phyloP scores from a whole-genome alignment of 352 stramenopile genomes.

The Globisporangium orthogonon region DNA sequence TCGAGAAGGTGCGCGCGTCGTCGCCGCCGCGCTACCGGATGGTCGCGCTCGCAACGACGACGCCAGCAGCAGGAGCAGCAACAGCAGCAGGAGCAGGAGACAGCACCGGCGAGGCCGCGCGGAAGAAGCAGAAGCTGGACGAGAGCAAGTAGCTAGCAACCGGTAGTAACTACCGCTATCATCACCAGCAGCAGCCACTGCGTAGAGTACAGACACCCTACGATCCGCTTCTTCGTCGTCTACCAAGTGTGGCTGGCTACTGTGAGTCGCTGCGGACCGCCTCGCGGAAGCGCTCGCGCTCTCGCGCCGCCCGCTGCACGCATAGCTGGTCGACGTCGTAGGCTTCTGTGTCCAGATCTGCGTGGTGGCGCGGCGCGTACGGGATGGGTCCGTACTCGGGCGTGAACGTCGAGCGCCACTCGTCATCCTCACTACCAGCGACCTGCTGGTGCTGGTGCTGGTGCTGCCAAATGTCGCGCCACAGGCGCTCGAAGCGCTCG shows the following conservation, averaged over 20 bases:
- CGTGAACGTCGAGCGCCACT: constrained; percentile 47
- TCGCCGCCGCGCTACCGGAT: constrained; percentile 23
- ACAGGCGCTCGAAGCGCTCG: constrained; percentile 50
- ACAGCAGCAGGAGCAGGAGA: background rate
- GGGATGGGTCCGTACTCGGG: constrained; percentile 66
- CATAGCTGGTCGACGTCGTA: constrained; percentile 53
- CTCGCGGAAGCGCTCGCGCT: constrained; percentile 24
- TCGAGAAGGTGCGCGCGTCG: constrained; percentile 17
- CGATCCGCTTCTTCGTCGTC: background rate
- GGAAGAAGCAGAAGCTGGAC: constrained; percentile 23
- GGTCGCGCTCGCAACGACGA: constrained; percentile 2
- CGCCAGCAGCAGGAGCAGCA: background rate
- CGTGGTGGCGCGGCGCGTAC: constrained; percentile 36
- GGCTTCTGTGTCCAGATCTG: constrained; percentile 22
- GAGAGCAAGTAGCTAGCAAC: constrained; percentile 9
- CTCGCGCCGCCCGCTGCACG: constrained; percentile 22
- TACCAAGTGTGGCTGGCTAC: background rate
- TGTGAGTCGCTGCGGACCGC: background rate
- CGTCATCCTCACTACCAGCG: background rate
- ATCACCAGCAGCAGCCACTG: background rate
- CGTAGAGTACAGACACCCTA: background rate
- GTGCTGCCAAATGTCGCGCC: constrained; percentile 35
- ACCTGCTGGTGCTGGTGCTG: constrained; percentile 11
- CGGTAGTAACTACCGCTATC: no score
- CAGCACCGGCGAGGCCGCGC: constrained; percentile 7